Evolutionary conservation across 1,139 yeast genomes (phyloP).

Genomic region (Sugiyamaella japonica): DNA sequence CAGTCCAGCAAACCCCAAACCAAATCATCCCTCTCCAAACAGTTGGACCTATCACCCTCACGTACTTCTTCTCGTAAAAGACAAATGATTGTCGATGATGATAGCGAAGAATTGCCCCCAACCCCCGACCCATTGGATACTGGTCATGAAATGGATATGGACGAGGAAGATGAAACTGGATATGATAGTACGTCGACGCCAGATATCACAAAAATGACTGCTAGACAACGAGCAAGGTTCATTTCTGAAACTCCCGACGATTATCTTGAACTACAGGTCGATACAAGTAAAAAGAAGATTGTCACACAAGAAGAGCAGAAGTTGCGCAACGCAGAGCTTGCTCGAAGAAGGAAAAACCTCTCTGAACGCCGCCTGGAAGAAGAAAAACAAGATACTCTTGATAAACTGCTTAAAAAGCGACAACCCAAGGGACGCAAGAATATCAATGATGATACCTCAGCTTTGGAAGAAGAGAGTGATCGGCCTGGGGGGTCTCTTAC

Average conservation of each 20-base stretch:
- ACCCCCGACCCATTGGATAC: constrained; percentile 11
- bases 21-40: constrained; percentile 3
- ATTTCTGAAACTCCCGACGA: constrained; percentile 34
- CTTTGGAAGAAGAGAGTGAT: constrained; percentile 27
- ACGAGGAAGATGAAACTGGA: constrained; percentile 30
- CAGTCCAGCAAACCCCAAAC: neutral
- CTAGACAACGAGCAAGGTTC: constrained; percentile 44
- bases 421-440: constrained; percentile 51
- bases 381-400: constrained; percentile 88
- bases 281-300: constrained; percentile 45
- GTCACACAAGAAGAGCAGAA: constrained; percentile 85
- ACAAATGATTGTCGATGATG: constrained; percentile 12
- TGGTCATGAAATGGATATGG: constrained; percentile 21
- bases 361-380: constrained; percentile 83
- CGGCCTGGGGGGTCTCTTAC: constrained; percentile 23
- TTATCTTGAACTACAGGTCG: constrained; percentile 36
- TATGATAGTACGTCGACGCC: constrained; percentile 35
- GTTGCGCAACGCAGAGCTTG: constrained; percentile 79
- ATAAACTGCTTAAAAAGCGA: constrained; percentile 77
- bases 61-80: constrained; percentile 8
- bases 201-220: constrained; percentile 41
- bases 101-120: constrained; percentile 14
- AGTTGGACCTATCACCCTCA: neutral
- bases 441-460: constrained; percentile 31
- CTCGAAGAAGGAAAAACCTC: constrained; percentile 84